Conservation (phyloP, 2,329 filamentous ascomycete genomes). For the Sporothrix brasiliensis region DNA sequence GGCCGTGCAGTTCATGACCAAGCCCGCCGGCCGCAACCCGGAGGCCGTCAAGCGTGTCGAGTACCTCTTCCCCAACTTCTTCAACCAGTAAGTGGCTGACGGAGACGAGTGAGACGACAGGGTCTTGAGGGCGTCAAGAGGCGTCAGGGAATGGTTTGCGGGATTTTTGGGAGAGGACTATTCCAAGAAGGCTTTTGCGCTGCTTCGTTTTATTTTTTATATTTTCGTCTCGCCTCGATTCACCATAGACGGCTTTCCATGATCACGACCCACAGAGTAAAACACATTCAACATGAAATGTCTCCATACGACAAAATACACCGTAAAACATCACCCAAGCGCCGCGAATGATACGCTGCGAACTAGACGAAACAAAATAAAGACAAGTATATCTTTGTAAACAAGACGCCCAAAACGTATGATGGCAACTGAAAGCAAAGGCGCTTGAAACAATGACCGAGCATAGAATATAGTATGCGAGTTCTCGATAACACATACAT, state of each 20-base stretch:
- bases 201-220: not conserved
- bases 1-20: conserved; percentile 80
- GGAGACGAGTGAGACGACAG: not conserved
- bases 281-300: conserved; percentile 24
- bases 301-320: not conserved
- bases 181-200: not conserved
- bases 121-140: not conserved
- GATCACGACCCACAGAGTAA: conserved; percentile 17
- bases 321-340: not conserved
- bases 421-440: conserved; percentile 1
- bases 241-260: conserved; percentile 17
- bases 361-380: not conserved
- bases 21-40: conserved; percentile 69
- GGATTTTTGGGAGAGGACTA: not conserved
- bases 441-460: not conserved
- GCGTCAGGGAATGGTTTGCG: not conserved
- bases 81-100: conserved; percentile 39
- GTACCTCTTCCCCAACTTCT: conserved; percentile 87
- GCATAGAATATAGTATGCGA: not conserved
- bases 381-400: not conserved
- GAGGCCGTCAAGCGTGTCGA: conserved; percentile 78
- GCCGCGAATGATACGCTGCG: not conserved
- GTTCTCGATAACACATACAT: not conserved
- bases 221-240: not conserved
- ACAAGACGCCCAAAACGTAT: not conserved